phyloP scores from a whole-genome alignment of 139 green algal genomes.

The Chlamydomonas eustigma region DNA sequence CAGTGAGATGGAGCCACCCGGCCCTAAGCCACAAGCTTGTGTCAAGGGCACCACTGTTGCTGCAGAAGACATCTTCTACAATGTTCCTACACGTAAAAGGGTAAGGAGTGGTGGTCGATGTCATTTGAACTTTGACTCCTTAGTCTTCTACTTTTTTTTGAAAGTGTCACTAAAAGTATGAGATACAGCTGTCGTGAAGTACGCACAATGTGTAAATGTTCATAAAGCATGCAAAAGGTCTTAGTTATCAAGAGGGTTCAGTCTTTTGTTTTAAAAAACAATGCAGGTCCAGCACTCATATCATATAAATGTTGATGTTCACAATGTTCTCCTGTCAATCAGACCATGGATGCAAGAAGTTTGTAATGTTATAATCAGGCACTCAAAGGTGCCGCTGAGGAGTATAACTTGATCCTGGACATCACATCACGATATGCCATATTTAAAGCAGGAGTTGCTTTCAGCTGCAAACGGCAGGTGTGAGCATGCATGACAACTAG shows the following conservation, averaged over 20 bases:
- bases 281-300: neutral
- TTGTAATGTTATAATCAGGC: too few species aligned
- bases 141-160: too few species aligned
- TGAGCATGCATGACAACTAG: too few species aligned
- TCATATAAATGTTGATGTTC: neutral
- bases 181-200: too few species aligned
- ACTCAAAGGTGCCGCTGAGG: slow-evolving; percentile 65
- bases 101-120: slow-evolving; percentile 18
- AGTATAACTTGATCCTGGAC: slow-evolving; percentile 86
- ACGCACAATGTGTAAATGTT: too few species aligned
- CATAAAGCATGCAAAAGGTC: too few species aligned
- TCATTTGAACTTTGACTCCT: too few species aligned
- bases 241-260: too few species aligned
- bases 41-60: slow-evolving; percentile 82
- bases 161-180: too few species aligned
- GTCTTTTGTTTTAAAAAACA: too few species aligned
- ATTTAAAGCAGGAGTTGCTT: slow-evolving; percentile 39
- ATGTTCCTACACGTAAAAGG: slow-evolving; percentile 73
- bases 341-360: neutral
- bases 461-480: slow-evolving; percentile 54
- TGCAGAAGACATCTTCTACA: slow-evolving; percentile 97
- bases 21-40: slow-evolving; percentile 69
- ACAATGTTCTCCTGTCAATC: neutral
- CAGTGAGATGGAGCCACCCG: slow-evolving; percentile 50
- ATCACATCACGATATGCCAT: slow-evolving; percentile 76